phyloP scores from a whole-genome alignment of 2,329 filamentous ascomycete species.

The Cladosporium colombiae region DNA sequence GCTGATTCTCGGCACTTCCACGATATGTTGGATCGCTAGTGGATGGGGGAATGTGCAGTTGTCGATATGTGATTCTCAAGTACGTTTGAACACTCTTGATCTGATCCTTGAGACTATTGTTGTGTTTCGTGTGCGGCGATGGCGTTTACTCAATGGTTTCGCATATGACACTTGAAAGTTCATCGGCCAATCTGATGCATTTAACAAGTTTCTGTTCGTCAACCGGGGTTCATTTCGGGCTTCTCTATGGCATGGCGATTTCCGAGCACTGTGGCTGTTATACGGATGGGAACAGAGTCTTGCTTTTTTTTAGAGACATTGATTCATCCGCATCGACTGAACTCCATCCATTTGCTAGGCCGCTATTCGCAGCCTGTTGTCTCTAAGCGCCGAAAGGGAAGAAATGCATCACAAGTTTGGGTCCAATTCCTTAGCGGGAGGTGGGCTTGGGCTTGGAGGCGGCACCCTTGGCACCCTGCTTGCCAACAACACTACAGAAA shows the following conservation, averaged over 20 bases:
- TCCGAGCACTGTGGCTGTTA: constrained; percentile 16
- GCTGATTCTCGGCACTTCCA: background rate
- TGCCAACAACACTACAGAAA: constrained; percentile 68
- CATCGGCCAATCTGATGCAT: background rate
- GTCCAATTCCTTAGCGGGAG: constrained; percentile 15
- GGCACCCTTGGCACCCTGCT: constrained; percentile 95
- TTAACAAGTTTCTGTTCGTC: background rate
- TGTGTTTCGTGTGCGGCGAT: background rate
- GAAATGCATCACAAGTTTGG: constrained; percentile 19
- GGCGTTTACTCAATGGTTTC: background rate
- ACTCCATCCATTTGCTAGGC: constrained; percentile 20
- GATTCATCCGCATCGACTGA: constrained; percentile 21
- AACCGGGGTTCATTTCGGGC: constrained; percentile 17
- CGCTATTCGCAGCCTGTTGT: constrained; percentile 18
- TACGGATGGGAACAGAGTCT: constrained; percentile 13
- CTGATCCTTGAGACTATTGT: background rate
- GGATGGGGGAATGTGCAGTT: background rate
- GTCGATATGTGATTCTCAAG: background rate
- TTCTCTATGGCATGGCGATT: constrained; percentile 18
- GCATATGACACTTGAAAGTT: background rate
- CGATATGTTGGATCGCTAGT: background rate
- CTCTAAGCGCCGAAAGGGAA: constrained; percentile 20
- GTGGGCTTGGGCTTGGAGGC: constrained; percentile 81
- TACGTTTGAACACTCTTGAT: background rate
- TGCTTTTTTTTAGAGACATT: constrained; percentile 19